phyloP scores from a whole-genome alignment of 2,329 filamentous ascomycete genomes.

The Pestalotiopsis sp. region DNA sequence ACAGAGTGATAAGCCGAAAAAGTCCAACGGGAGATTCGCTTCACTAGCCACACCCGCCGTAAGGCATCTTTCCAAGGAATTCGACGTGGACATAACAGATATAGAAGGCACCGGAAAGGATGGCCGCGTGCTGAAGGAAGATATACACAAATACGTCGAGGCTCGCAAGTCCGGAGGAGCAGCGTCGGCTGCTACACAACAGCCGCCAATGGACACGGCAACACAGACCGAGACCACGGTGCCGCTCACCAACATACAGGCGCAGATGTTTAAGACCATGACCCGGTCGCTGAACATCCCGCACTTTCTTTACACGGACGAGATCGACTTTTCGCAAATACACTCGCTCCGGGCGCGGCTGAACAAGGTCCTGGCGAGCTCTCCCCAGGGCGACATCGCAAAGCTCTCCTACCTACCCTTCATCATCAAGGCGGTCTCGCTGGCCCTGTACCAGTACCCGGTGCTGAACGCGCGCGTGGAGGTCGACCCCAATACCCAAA shows the following conservation, averaged over 20 bases:
- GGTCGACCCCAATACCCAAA: constrained; percentile 52
- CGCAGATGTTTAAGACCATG: constrained; percentile 98
- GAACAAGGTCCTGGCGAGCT: constrained; percentile 62
- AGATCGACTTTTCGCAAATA: constrained; percentile 80
- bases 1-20: constrained; percentile 23
- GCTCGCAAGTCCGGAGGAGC: constrained; percentile 34
- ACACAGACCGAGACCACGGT: constrained; percentile 70
- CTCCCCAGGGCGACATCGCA: constrained; percentile 46
- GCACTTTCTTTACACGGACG: constrained; percentile 93
- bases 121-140: constrained; percentile 89
- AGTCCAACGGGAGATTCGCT: constrained; percentile 65
- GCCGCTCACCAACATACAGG: constrained; percentile 77
- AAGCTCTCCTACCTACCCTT: constrained; percentile 93
- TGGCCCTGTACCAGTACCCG: constrained; percentile 80
- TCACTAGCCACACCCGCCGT: constrained; percentile 90
- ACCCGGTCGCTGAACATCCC: constrained; percentile 88
- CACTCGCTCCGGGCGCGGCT: constrained; percentile 73
- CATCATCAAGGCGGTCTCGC: constrained; percentile 91
- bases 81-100: constrained; percentile 76
- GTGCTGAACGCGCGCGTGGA: constrained; percentile 88
- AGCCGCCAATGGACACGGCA: constrained; percentile 37
- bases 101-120: constrained; percentile 87
- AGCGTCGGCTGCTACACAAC: constrained; percentile 29
- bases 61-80: constrained; percentile 81
- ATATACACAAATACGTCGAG: constrained; percentile 75